These are phyloP conservation scores for Lophiostoma macrostomum DNA, from an alignment of 495 filamentous ascomycete species.

Conservation along the genomic window DNA sequence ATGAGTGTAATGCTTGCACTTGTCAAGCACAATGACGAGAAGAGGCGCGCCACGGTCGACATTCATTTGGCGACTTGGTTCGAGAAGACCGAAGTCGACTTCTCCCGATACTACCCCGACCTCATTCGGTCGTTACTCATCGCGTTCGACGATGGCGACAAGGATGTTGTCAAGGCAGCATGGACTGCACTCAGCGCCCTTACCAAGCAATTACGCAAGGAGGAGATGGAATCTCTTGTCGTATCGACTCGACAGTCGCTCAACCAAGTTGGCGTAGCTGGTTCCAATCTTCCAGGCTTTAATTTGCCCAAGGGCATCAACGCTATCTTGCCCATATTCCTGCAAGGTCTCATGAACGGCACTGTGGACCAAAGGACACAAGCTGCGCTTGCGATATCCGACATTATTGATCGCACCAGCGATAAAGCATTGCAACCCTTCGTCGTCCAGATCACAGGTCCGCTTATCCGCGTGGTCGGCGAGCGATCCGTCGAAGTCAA, in stretches of 20 bases:
- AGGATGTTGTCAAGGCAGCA: constrained; percentile 82
- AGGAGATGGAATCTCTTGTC: constrained; percentile 96
- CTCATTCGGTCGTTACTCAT: constrained; percentile 84
- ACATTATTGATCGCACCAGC: constrained; percentile 87
- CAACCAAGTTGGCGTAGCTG: constrained; percentile 81
- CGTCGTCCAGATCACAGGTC: constrained; percentile 96
- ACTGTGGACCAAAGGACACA: constrained; percentile 86
- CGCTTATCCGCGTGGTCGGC: constrained; percentile 93
- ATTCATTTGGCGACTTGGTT: constrained; percentile 88
- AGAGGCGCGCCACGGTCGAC: constrained; percentile 71
- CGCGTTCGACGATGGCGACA: constrained; percentile 84
- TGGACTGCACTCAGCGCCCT: constrained; percentile 88
- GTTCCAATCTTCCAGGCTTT: constrained; percentile 83
- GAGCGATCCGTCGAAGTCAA: constrained; percentile 94
- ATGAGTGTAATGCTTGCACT: constrained; percentile 89
- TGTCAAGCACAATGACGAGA: constrained; percentile 89
- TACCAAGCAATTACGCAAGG: constrained; percentile 85
- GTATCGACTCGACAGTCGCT: constrained; percentile 79
- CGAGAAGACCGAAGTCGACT: constrained; percentile 73
- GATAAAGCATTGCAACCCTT: constrained; percentile 83
- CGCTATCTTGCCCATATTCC: constrained; percentile 91
- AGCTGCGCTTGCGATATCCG: constrained; percentile 87
- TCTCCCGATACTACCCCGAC: constrained; percentile 90
- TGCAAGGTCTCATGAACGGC: constrained; percentile 96
- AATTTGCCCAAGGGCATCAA: constrained; percentile 95